Conservation (phyloP, 192 early-diverging fungal genomes). For the Backusella macrospora region DNA sequence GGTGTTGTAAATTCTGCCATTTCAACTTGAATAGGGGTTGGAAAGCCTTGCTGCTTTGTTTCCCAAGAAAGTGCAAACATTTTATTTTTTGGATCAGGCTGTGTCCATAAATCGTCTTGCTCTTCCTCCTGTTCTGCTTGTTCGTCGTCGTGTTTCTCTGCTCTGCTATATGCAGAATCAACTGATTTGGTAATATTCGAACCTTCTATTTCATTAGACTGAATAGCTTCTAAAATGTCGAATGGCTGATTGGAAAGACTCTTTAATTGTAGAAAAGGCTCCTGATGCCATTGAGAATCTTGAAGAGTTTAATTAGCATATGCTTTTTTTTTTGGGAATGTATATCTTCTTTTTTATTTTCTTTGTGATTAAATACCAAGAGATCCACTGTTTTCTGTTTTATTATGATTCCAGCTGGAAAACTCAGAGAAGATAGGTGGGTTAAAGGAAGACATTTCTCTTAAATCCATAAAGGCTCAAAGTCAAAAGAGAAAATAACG, state of each 20-base stretch:
- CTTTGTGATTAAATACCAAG: neutral
- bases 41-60: neutral
- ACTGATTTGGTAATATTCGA: neutral
- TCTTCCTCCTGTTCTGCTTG: neutral
- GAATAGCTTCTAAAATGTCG: slow-evolving; percentile 4
- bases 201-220: neutral
- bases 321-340: neutral
- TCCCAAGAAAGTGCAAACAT: slow-evolving; percentile 9
- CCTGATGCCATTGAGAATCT: neutral
- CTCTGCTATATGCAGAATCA: neutral
- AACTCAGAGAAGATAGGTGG: neutral
- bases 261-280: slow-evolving; percentile 3
- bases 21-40: neutral
- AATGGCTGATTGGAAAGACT: slow-evolving; percentile 16
- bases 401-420: neutral
- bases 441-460: neutral
- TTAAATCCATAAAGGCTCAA: neutral
- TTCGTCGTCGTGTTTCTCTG: neutral
- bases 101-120: slow-evolving; percentile 16
- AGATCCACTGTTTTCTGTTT: neutral
- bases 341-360: neutral
- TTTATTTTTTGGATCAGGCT: neutral
- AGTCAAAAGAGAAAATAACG: neutral
- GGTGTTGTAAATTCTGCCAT: slow-evolving; percentile 3
- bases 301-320: neutral